Evolutionary conservation across 306 rosid genomes (phyloP), one percentile per base, ranked within the genome.

Genomic region (Cucurbita ficifolia): DNA sequence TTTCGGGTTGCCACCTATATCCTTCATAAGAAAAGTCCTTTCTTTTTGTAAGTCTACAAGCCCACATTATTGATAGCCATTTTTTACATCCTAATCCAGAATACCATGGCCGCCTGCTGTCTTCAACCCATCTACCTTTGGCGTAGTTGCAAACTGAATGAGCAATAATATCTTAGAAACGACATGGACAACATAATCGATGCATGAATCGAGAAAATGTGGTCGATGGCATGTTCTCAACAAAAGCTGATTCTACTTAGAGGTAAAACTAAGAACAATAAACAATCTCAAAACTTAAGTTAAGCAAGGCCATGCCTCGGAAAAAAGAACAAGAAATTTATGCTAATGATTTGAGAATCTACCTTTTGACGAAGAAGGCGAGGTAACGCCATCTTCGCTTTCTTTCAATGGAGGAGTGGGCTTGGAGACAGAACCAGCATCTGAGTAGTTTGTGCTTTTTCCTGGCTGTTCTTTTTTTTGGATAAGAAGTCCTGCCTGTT

Each of bases 41-140:
- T 52, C 96, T 83, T 76, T 82, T 80, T 54, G 96, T 89, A 81
- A 84, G 78, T 84, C 96, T 94, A 80, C 97, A 94, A 2, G 99
- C 82, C 97, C 97, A 94, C 97, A 91, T 88, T 70, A 79, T 21
- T 65, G 97, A 89, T 76, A 94, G 82, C 97, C 97, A 94, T 74
- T 81, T 81, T 83, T 94, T 89, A 77, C 97, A 91, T 74, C 78
- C 68, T 65, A 83, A 82, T 69, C 99, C 95, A 59, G 92, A 94
- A 91, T 94, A 94, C 71, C 87, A 80, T 7, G 97, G 97, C 33
- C 88, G 78, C 72, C 69, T 75, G 65, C 76, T 83, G 79, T 91
- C 96, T 68, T 87, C 87, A 75, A 89, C 83, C 97, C 99, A 94
- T 79, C 84, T 86, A 78, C 99, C 99, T 79, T 85, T 86, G 76